Conservation (phyloP, 2,329 filamentous ascomycete species). For the Venturia oleaginea region DNA sequence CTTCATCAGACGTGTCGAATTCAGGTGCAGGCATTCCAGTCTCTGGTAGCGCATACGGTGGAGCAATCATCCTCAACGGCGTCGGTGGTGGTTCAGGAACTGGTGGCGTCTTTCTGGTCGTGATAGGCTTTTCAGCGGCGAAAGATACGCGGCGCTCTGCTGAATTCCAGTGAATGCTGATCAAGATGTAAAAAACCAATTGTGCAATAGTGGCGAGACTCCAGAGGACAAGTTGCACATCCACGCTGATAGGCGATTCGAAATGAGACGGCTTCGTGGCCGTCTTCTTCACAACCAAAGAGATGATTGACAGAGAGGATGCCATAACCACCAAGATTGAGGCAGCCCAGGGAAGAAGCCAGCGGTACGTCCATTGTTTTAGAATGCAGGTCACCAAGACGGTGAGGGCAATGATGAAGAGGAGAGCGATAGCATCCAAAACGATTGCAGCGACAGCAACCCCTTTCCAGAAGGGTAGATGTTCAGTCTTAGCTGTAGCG, state of each 20-base stretch:
- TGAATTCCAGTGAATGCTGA: neutral
- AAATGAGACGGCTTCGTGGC: neutral
- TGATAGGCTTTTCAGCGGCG: neutral
- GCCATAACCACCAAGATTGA: neutral
- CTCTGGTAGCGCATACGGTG: slow-evolving; percentile 6
- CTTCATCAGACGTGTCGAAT: neutral
- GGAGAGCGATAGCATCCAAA: neutral
- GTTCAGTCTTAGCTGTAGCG: neutral
- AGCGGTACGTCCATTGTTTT: slow-evolving; percentile 3
- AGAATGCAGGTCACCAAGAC: neutral
- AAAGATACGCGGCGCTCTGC: neutral
- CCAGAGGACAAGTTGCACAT: slow-evolving; percentile 1
- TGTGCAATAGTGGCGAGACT: neutral
- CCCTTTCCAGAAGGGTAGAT: neutral
- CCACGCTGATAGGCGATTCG: neutral
- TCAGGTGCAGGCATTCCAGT: neutral
- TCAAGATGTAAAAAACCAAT: slow-evolving; percentile 1
- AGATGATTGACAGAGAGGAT: neutral
- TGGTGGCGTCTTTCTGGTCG: neutral
- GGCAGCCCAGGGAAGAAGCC: neutral
- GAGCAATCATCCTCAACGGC: slow-evolving; percentile 7
- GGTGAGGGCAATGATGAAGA: neutral
- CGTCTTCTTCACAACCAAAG: slow-evolving; percentile 6
- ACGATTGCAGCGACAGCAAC: slow-evolving; percentile 2
- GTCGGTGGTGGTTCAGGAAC: neutral